A percentile compares a stretch with the other conserved stretches of the same genome.
Evolutionary conservation across 2,329 filamentous ascomycete genomes (phyloP).

Genomic region (Daldinia eschscholtzii): DNA sequence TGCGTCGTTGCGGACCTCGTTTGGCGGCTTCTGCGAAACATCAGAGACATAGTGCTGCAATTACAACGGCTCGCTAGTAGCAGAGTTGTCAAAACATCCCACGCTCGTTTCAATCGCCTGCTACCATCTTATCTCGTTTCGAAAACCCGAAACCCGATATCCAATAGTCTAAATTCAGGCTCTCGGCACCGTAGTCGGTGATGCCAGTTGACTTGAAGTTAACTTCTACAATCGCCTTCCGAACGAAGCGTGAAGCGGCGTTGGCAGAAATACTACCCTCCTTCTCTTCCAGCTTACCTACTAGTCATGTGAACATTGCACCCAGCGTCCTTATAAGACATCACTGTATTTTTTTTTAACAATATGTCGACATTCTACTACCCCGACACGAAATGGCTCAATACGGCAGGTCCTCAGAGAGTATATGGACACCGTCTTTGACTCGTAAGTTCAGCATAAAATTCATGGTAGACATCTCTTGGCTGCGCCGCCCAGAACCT

Average conservation of each 20-base stretch:
- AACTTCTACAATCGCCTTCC: slow-evolving; percentile 7
- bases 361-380: slow-evolving; percentile 25
- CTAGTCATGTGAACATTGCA: slow-evolving; percentile 34
- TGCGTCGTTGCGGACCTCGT: slow-evolving; percentile 19
- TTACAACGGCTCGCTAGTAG: slow-evolving; percentile 6
- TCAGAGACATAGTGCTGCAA: slow-evolving; percentile 20
- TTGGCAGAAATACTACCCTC: slow-evolving; percentile 12
- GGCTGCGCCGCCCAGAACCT: slow-evolving; percentile 19
- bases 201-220: neutral
- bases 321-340: slow-evolving; percentile 26
- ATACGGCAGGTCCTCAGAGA: slow-evolving; percentile 39
- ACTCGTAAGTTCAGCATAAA: slow-evolving; percentile 14
- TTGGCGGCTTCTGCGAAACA: slow-evolving; percentile 23
- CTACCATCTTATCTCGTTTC: slow-evolving; percentile 17
- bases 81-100: slow-evolving; percentile 16
- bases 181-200: neutral
- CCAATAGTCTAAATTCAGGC: slow-evolving; percentile 20
- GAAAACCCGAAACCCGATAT: slow-evolving; percentile 30
- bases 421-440: slow-evolving; percentile 14
- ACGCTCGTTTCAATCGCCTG: slow-evolving; percentile 21
- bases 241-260: slow-evolving; percentile 11
- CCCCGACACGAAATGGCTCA: slow-evolving; percentile 21
- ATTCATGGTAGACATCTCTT: slow-evolving; percentile 27
- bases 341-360: slow-evolving; percentile 23
- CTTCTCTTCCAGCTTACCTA: slow-evolving; percentile 8